A percentile compares a stretch with the other conserved stretches of the same genome.
Conservation (phyloP, 2,329 filamentous ascomycete genomes). For the Epichloe uncinata region DNA sequence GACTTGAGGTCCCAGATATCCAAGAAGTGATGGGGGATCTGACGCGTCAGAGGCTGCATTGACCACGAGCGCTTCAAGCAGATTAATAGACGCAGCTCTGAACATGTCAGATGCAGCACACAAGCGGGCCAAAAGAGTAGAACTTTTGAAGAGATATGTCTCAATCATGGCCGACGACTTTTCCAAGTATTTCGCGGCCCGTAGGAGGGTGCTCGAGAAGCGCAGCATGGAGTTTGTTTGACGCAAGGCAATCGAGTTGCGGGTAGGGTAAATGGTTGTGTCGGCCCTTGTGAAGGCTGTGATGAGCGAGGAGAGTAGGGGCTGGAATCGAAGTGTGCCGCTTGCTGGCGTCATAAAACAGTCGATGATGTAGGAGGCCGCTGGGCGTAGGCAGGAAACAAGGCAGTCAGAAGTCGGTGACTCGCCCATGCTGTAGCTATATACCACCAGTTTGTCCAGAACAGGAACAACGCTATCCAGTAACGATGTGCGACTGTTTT, state of each 20-base stretch:
- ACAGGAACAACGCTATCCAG: conserved; percentile 53
- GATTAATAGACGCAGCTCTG: conserved; percentile 48
- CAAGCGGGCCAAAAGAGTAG: conserved; percentile 62
- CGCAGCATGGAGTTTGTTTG: conserved; percentile 51
- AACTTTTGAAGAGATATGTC: conserved; percentile 66
- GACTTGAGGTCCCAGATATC: conserved; percentile 70
- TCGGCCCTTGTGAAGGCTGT: conserved; percentile 32
- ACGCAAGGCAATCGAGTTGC: conserved; percentile 39
- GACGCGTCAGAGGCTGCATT: conserved; percentile 49
- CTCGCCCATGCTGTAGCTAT: conserved; percentile 64
- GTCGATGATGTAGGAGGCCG: conserved; percentile 63
- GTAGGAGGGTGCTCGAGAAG: conserved; percentile 58
- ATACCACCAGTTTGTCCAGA: conserved; percentile 58
- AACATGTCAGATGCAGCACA: conserved; percentile 58
- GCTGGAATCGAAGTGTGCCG: conserved; percentile 61
- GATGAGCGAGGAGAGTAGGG: conserved; percentile 58
- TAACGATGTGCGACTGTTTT: conserved; percentile 55
- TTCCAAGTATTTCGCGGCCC: conserved; percentile 51
- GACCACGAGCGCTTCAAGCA: conserved; percentile 62
- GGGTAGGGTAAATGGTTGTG: conserved; percentile 48
- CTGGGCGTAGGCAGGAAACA: conserved; percentile 52
- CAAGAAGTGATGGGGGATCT: conserved; percentile 95
- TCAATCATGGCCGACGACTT: conserved; percentile 55
- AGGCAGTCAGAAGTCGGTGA: conserved; percentile 29
- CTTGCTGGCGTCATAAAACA: conserved; percentile 60